Evolutionary conservation across 202 grass and related monocot species (phyloP), one percentile per base, ranked within the genome.

Genomic region (Setaria italica): DNA sequence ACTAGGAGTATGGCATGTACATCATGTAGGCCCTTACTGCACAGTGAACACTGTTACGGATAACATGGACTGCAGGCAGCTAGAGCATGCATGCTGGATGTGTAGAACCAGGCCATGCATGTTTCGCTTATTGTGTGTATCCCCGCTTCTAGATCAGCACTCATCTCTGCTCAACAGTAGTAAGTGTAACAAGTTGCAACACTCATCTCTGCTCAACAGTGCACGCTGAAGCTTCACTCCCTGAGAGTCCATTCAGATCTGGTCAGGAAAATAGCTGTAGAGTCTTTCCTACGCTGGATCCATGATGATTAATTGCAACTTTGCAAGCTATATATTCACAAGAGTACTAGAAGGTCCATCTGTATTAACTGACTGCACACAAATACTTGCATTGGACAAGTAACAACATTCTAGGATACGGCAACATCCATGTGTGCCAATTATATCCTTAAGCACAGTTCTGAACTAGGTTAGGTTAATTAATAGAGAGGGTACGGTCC

Each of bases 321-420:
- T 60, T 82, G 58, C 79, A 90, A 86, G 81, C 76, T 64, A 48
- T 9, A 19, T 50, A 47, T 78, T 72, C 88, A 77, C 30, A 65
- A n/a, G 11, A 48, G 72, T 17, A 21, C 47, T 37, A 34, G 71
- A 34, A 78, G 49, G 67, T 17, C 57, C 65, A 80, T 54, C 33
- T 34, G 50, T 79, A 64, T 64, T 51, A 37, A 41, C 5, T 41
- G 5, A 41, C 5, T 41, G 63, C 56, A 67, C 63, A 60, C 51
- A 66, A 70, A 89, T 89, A 82, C 47, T 58, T 35, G 50, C 39
- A 41, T 41, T 4, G 39, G 62, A 33, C 33, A 78, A 43, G 62
- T 19, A 20, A 53, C 8, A 74, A 50, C 30, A 72, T 82, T 90
- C 54, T 77, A 53, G 47, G 10, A 54, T 72, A 60, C 62, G 8